Evolutionary conservation across 805 yeast genomes (phyloP).

Genomic region (Yarrowia porcina): DNA sequence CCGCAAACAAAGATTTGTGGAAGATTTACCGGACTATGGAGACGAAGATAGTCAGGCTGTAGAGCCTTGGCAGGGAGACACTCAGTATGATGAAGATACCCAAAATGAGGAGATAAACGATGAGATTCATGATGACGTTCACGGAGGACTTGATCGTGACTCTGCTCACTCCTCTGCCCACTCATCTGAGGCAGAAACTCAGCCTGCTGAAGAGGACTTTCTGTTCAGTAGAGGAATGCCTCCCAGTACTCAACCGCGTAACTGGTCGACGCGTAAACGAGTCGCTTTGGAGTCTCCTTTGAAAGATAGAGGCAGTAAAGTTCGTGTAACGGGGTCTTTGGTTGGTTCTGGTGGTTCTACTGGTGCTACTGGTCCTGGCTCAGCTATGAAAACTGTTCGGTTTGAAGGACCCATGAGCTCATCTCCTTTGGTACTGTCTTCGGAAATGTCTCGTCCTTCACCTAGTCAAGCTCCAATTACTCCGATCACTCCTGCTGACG

Average conservation of each 20-base stretch:
- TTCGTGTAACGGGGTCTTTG: neutral
- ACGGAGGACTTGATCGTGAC: too few relatives aligned
- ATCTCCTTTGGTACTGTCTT: neutral
- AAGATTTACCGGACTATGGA: neutral
- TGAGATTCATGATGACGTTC: too few relatives aligned
- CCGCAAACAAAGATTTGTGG: neutral
- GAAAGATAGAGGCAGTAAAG: neutral
- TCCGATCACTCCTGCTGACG: conserved; percentile 2
- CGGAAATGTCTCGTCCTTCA: neutral
- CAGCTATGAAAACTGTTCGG: neutral
- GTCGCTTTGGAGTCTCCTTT: neutral
- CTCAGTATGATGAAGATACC: neutral
- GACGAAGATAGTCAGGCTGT: conserved; percentile 10
- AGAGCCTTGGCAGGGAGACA: neutral
- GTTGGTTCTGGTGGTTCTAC: neutral
- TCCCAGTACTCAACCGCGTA: conserved; percentile 3
- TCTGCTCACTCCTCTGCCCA: too few relatives aligned
- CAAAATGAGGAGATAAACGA: neutral
- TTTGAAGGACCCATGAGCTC: neutral
- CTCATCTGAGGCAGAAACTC: neutral
- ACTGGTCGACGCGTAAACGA: neutral
- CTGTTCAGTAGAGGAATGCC: neutral
- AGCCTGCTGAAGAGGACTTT: neutral
- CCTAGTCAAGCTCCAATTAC: conserved; percentile 10
- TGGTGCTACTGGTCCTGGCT: too few relatives aligned